Conservation (phyloP, 148 eudicot species). For the Camellia lanceoleosa region DNA sequence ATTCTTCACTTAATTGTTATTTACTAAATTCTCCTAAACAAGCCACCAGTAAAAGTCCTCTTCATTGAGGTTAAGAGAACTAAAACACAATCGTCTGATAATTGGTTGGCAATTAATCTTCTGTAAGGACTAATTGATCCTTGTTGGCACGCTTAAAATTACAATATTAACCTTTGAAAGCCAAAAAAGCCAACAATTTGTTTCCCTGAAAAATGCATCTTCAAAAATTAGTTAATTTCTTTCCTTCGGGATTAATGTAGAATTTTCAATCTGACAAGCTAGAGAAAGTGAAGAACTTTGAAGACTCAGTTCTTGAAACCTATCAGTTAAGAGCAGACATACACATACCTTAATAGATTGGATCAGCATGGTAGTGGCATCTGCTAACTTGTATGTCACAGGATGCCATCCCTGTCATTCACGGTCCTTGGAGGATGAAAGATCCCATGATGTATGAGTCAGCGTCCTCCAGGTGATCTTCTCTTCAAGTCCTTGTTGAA, state of each 20-base stretch:
- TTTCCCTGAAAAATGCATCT: neutral
- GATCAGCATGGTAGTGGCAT: conserved; percentile 67
- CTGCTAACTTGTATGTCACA: conserved; percentile 75
- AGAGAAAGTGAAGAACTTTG: neutral
- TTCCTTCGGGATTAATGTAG: neutral
- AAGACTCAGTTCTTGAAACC: neutral
- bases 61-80: too few species aligned
- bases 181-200: neutral
- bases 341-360: conserved; percentile 75
- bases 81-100: too few species aligned
- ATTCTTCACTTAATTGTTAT: too few species aligned
- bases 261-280: neutral
- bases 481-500: conserved; percentile 77
- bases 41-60: too few species aligned
- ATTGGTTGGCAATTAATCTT: too few species aligned
- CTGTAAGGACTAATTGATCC: too few species aligned
- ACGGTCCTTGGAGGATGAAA: conserved; percentile 56
- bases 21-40: too few species aligned
- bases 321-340: conserved; percentile 4
- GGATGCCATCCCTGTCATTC: conserved; percentile 98
- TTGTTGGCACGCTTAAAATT: too few species aligned
- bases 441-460: conserved; percentile 89
- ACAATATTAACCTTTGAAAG: too few species aligned
- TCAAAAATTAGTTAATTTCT: neutral
- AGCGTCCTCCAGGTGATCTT: conserved; percentile 78